Evolutionary conservation across 805 yeast genomes (phyloP).

Genomic region (Zygosaccharomyces lentus): DNA sequence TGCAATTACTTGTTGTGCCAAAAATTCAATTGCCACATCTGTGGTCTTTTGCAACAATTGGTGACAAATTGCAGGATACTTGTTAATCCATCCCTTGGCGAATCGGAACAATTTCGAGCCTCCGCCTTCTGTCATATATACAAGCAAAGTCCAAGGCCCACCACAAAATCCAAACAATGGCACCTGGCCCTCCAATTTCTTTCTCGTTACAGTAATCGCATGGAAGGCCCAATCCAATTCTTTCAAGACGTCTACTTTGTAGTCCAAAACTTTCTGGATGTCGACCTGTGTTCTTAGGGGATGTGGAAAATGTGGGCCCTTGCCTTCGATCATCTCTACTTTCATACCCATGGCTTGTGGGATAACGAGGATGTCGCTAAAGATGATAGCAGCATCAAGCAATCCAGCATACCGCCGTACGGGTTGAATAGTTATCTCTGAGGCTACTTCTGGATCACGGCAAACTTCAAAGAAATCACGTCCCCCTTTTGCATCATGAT

Average conservation of each 20-base stretch:
- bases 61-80: constrained; percentile 68
- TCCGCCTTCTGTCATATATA: constrained; percentile 97
- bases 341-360: constrained; percentile 98
- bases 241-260: constrained; percentile 65
- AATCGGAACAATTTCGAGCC: constrained; percentile 87
- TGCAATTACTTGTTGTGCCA: constrained; percentile 91
- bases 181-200: constrained; percentile 80
- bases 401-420: constrained; percentile 83
- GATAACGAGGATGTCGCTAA: constrained; percentile 89
- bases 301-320: constrained; percentile 87
- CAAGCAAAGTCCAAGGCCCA: constrained; percentile 96
- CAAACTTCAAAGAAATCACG: constrained; percentile 95
- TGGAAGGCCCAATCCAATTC: constrained; percentile 92
- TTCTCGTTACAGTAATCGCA: constrained; percentile 88
- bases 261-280: constrained; percentile 48
- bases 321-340: constrained; percentile 89
- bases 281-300: constrained; percentile 79
- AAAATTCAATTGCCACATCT: constrained; percentile 84
- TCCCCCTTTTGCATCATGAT: constrained; percentile 79
- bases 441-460: constrained; percentile 88
- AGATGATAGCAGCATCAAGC: constrained; percentile 94
- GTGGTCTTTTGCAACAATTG: constrained; percentile 70
- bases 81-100: constrained; percentile 89
- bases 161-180: constrained; percentile 95
- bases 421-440: constrained; percentile 94